Evolutionary conservation across 176 grass and related monocot species (phyloP), one percentile per base, ranked within the genome.

Genomic region (Aegilops sharonensis): DNA sequence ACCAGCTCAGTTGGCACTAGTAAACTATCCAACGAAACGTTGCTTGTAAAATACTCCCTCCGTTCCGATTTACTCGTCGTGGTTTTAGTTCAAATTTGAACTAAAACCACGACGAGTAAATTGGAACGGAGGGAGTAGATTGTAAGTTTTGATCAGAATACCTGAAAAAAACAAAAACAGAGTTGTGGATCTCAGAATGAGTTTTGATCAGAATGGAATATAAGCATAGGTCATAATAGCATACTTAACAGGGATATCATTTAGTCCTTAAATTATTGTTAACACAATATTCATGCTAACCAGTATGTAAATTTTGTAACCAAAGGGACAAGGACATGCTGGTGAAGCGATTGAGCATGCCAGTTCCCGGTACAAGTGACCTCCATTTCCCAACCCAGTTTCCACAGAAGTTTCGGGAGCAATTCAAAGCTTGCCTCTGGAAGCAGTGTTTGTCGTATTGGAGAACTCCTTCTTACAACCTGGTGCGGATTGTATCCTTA

Each of bases 391-490:
- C 79, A 61, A 97, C 90, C 11, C 64, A 15, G 31, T 94, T 83
- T 76, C 83, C 94, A 12, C 92, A 92, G 30, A 94, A 40, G 35
- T 82, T 82, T 69, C 60, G 72, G 86, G 91, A 80, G 54, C 94
- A 93, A 31, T 84, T 93, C 23, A 96, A 90, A 87, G 89, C 94
- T 31, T 96, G 89, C 39, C 70, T 96, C 21, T 96, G 94, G 94
- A 96, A 96, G 64, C 94, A 96, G 67, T 84, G 62, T 29, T 79
- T 93, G 64, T 96, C 89, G 10, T 86, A 96, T 68, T 96, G 94
- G 94, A 96, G 94, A 84, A 93, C 62, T 75, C 91, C 91, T 84
- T 85, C 88, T 36, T 96, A 96, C 61, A 93, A 93, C 47, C 68
- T 88, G 78, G 82, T 91, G 39, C 73, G 94, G 39, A 90, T 88